phyloP scores from a whole-genome alignment of 2,329 filamentous ascomycete species.

The Claviceps monticola region DNA sequence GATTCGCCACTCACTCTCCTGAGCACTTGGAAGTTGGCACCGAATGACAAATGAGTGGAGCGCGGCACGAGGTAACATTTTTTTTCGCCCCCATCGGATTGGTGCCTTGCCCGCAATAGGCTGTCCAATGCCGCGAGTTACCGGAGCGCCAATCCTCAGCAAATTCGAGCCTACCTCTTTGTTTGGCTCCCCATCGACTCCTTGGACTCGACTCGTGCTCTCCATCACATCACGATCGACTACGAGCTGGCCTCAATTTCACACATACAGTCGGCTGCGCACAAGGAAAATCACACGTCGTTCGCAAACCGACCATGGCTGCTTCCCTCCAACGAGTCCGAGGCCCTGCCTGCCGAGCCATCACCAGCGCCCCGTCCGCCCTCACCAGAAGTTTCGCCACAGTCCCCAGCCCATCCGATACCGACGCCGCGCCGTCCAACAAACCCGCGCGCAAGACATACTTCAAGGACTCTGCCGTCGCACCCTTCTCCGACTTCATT shows the following conservation, averaged over 20 bases:
- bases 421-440: constrained; percentile 10
- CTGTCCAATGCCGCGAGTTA: too few relatives aligned
- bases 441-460: constrained; percentile 30
- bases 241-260: too few relatives aligned
- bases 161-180: too few relatives aligned
- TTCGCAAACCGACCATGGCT: constrained; percentile 16
- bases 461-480: constrained; percentile 45
- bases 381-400: constrained; percentile 31
- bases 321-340: constrained; percentile 28
- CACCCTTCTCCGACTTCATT: constrained; percentile 46
- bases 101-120: too few relatives aligned
- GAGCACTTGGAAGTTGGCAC: too few relatives aligned
- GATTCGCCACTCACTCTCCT: too few relatives aligned
- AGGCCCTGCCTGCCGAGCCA: constrained; percentile 27
- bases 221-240: background rate
- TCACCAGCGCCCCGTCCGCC: constrained; percentile 18
- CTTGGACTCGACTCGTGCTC: too few relatives aligned
- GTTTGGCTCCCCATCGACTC: too few relatives aligned
- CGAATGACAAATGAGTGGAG: too few relatives aligned
- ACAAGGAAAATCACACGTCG: background rate
- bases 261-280: background rate
- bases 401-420: constrained; percentile 21
- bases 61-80: too few relatives aligned
- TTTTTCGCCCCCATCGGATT: too few relatives aligned
- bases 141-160: too few relatives aligned